Evolutionary conservation across 2,329 filamentous ascomycete species (phyloP).

Genomic region (Metarhizium humberi): DNA sequence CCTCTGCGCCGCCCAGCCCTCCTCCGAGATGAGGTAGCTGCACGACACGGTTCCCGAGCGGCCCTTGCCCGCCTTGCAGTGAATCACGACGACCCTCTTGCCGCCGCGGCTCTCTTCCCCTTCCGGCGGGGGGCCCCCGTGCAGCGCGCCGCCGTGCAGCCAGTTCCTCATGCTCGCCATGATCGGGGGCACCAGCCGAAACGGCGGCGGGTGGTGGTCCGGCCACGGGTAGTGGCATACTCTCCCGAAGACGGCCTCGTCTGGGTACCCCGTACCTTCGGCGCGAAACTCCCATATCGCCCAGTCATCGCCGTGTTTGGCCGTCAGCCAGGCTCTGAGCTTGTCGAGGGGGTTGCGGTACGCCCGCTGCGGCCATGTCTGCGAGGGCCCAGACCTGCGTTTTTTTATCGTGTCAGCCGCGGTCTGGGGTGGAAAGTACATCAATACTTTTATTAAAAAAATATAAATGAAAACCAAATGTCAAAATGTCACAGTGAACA

Average conservation of each 20-base stretch:
- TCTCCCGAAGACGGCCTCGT: slow-evolving; percentile 75
- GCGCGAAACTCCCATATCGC: slow-evolving; percentile 97
- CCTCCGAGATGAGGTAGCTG: slow-evolving; percentile 83
- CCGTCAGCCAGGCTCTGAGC: slow-evolving; percentile 80
- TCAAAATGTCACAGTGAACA: too few species aligned
- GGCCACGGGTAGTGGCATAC: slow-evolving; percentile 93
- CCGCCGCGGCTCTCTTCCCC: slow-evolving; percentile 16
- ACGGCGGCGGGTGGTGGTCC: slow-evolving; percentile 94
- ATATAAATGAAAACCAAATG: too few species aligned
- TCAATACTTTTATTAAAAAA: too few species aligned
- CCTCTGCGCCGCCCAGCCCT: slow-evolving; percentile 48
- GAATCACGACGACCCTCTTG: slow-evolving; percentile 72
- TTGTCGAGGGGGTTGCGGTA: slow-evolving; percentile 90
- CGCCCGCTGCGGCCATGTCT: slow-evolving; percentile 80
- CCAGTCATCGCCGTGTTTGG: slow-evolving; percentile 77
- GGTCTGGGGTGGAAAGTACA: too few species aligned
- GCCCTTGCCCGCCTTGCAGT: slow-evolving; percentile 96
- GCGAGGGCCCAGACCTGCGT: slow-evolving; percentile 74
- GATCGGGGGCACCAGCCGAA: slow-evolving; percentile 77
- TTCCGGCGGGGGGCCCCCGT: slow-evolving; percentile 4
- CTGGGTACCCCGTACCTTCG: slow-evolving; percentile 92
- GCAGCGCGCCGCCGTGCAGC: slow-evolving; percentile 47
- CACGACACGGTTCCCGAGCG: slow-evolving; percentile 81
- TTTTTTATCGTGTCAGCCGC: not conserved
- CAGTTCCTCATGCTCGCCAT: slow-evolving; percentile 91